Percentiles rank a stretch among this genome's conserved stretches.
phyloP scores from a whole-genome alignment of 202 grass and related monocot genomes.

The Setaria italica region DNA sequence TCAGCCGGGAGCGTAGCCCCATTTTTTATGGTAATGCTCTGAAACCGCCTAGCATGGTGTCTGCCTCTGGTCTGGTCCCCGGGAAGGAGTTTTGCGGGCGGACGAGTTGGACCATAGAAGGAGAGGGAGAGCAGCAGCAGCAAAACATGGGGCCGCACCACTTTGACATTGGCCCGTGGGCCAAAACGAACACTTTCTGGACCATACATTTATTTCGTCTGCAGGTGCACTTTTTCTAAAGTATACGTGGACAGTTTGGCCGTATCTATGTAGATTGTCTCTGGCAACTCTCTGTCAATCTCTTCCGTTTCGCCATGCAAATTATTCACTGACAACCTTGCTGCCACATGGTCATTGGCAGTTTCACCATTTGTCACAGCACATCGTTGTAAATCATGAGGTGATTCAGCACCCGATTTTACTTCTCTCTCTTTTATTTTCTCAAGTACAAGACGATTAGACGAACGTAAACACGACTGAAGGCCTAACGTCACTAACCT shows the following conservation, averaged over 20 bases:
- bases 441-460: no score
- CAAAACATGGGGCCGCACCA: neutral
- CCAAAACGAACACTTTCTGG: conserved; percentile 10
- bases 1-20: neutral
- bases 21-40: neutral
- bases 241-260: neutral
- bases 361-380: neutral
- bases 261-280: neutral
- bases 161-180: conserved; percentile 39
- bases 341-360: neutral
- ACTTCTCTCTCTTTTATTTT: no score
- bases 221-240: conserved; percentile 17
- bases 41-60: neutral
- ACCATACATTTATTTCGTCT: conserved; percentile 30
- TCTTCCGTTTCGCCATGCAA: neutral
- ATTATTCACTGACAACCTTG: neutral
- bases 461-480: no score
- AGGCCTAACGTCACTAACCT: no score
- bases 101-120: conserved; percentile 24
- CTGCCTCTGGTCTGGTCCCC: conserved; percentile 5
- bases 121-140: neutral
- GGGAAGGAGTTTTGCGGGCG: neutral
- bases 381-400: neutral
- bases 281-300: neutral
- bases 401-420: neutral